Evolutionary conservation across 2,329 filamentous ascomycete species (phyloP).

Genomic region (Chaetoscypha palmicola): DNA sequence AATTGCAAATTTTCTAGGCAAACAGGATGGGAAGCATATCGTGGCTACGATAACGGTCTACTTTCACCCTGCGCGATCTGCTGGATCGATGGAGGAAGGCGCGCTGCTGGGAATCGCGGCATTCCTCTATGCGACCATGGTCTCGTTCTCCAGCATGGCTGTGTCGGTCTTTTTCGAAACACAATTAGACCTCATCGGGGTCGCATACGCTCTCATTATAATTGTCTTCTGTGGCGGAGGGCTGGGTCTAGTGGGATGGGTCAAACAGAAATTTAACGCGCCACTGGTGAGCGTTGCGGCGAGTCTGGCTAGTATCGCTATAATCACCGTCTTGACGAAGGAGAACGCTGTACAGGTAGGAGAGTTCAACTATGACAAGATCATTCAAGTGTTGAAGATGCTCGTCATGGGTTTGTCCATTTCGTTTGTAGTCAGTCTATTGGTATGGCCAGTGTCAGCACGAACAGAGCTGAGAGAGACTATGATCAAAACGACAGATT

Average conservation of each 20-base stretch:
- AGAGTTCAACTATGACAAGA: constrained; percentile 73
- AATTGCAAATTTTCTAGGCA: constrained; percentile 67
- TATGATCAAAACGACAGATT: constrained; percentile 65
- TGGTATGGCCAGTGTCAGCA: constrained; percentile 74
- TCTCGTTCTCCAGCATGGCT: constrained; percentile 83
- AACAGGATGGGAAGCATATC: constrained; percentile 87
- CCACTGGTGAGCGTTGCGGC: constrained; percentile 78
- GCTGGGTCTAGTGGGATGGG: constrained; percentile 81
- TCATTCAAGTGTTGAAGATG: constrained; percentile 77
- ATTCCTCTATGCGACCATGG: constrained; percentile 67
- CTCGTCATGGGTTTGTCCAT: constrained; percentile 68
- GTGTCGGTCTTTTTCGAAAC: constrained; percentile 72
- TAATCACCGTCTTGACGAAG: constrained; percentile 85
- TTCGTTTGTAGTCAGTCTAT: constrained; percentile 66
- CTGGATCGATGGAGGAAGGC: constrained; percentile 86
- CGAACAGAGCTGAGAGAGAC: constrained; percentile 65
- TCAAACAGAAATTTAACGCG: constrained; percentile 71
- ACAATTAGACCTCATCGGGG: constrained; percentile 54
- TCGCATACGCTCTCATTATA: constrained; percentile 75
- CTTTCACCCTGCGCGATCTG: constrained; percentile 81
- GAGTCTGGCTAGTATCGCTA: constrained; percentile 78
- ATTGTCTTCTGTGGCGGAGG: constrained; percentile 80
- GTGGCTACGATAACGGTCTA: constrained; percentile 92
- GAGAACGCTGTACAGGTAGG: constrained; percentile 81
- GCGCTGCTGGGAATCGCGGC: constrained; percentile 69